A percentile compares a stretch with the other conserved stretches of the same genome.
Evolutionary conservation across 306 rosid species (phyloP).

Genomic region (Rubus idaeus): DNA sequence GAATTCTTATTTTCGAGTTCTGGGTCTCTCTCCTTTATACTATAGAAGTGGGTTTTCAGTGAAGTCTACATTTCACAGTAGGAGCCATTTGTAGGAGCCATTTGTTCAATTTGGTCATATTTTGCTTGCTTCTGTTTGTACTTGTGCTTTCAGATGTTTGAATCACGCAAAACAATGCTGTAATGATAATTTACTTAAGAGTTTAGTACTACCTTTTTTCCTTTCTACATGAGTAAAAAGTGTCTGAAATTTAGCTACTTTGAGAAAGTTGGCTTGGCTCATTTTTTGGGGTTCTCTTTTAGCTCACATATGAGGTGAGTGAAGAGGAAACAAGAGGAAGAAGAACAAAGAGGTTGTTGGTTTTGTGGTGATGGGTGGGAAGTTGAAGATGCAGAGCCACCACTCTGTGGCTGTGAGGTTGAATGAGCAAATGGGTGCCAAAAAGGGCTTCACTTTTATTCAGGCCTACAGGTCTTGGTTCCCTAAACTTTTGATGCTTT

Average conservation of each 20-base stretch:
- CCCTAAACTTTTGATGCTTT: constrained; percentile 55
- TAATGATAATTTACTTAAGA: constrained; percentile 43
- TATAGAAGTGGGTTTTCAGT: constrained; percentile 30
- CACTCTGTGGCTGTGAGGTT: constrained; percentile 60
- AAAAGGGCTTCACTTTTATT: constrained; percentile 70
- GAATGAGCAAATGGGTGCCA: constrained; percentile 71
- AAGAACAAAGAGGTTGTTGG: constrained; percentile 21
- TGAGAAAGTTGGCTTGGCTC: constrained; percentile 34
- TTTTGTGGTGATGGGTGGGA: constrained; percentile 45
- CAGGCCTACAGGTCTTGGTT: constrained; percentile 78
- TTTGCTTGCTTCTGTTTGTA: constrained; percentile 33
- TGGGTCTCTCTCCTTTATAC: constrained; percentile 31
- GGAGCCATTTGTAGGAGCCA: constrained; percentile 10
- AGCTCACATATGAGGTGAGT: constrained; percentile 43
- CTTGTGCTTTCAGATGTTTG: constrained; percentile 46
- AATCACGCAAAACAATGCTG: constrained; percentile 65
- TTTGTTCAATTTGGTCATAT: constrained; percentile 26
- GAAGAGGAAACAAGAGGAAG: constrained; percentile 30
- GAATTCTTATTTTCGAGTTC: constrained; percentile 39
- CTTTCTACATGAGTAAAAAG: constrained; percentile 30
- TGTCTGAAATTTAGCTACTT: constrained; percentile 40
- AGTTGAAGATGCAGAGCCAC: constrained; percentile 56
- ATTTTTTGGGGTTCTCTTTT: constrained; percentile 31
- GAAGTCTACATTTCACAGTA: constrained; percentile 15
- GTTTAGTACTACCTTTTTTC: constrained; percentile 37